phyloP scores from a whole-genome alignment of 2,329 filamentous ascomycete species.

The Cladosporium velox region DNA sequence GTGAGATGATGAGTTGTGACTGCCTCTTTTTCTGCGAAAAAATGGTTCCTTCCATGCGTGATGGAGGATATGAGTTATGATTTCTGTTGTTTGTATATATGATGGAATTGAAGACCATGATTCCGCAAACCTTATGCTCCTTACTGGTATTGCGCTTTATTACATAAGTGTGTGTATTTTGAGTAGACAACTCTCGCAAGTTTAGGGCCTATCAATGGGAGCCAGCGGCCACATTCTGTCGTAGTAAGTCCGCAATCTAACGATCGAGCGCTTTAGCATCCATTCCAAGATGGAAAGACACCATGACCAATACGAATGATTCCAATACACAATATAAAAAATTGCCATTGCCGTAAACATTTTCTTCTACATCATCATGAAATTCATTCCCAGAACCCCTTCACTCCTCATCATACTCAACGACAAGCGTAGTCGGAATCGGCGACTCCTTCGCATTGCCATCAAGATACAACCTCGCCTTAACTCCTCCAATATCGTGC shows the following conservation, averaged over 20 bases:
- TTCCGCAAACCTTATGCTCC: too few species aligned
- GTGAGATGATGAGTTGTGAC: neutral
- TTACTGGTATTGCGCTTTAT: too few species aligned
- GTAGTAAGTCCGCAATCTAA: too few species aligned
- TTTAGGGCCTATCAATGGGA: neutral
- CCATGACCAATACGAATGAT: too few species aligned
- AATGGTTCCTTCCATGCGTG: neutral
- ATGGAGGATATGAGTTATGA: neutral
- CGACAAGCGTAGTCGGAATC: constrained; percentile 45
- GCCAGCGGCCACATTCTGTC: neutral
- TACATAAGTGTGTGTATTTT: too few species aligned
- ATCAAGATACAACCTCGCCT: constrained; percentile 53
- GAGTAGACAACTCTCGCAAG: too few species aligned
- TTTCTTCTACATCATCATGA: neutral
- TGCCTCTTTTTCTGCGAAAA: neutral
- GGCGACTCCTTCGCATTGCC: constrained; percentile 50
- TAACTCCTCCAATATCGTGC: constrained; percentile 50
- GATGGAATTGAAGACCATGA: neutral
- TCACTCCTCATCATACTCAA: constrained; percentile 44
- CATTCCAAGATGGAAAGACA: too few species aligned
- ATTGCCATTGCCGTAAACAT: neutral
- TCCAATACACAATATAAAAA: neutral
- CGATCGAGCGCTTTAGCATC: too few species aligned
- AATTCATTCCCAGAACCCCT: neutral
- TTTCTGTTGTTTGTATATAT: neutral